phyloP scores from a whole-genome alignment of 2,329 filamentous ascomycete genomes.

The Penicillium sp. region DNA sequence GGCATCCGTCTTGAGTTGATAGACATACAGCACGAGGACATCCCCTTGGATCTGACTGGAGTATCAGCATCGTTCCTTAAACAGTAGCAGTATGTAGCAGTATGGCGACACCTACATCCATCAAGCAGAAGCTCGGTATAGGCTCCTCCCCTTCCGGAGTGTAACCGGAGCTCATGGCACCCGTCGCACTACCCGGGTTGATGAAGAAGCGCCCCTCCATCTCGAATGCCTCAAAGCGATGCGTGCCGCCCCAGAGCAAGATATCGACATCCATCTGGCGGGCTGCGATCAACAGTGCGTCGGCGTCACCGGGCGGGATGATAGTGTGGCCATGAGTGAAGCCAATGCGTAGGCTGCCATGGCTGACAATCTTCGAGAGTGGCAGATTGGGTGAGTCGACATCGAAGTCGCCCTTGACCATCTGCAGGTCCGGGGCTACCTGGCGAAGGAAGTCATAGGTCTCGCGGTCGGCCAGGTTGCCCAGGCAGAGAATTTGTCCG shows the following conservation, averaged over 20 bases:
- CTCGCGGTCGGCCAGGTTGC: slow-evolving; percentile 72
- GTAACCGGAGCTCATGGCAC: slow-evolving; percentile 58
- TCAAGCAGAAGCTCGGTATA: slow-evolving; percentile 87
- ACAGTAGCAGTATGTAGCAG: not conserved
- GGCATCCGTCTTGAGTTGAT: slow-evolving; percentile 72
- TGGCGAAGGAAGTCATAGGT: slow-evolving; percentile 76
- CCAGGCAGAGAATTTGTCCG: slow-evolving; percentile 72
- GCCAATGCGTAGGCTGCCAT: slow-evolving; percentile 62
- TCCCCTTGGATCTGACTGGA: slow-evolving; percentile 78
- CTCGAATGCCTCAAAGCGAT: slow-evolving; percentile 66
- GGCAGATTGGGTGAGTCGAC: slow-evolving; percentile 61
- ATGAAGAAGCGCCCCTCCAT: slow-evolving; percentile 68
- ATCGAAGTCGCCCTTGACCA: slow-evolving; percentile 66
- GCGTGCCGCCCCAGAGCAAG: slow-evolving; percentile 63
- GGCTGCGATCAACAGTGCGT: slow-evolving; percentile 61
- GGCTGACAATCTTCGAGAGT: slow-evolving; percentile 64
- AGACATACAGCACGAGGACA: slow-evolving; percentile 91
- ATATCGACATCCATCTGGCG: slow-evolving; percentile 68
- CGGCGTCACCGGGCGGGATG: slow-evolving; percentile 60
- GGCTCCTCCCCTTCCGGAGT: slow-evolving; percentile 62
- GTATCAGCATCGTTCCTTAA: slow-evolving; percentile 7
- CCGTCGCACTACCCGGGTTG: slow-evolving; percentile 64
- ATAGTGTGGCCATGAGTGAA: slow-evolving; percentile 70
- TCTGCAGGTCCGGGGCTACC: slow-evolving; percentile 65
- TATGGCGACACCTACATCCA: slow-evolving; percentile 69